A percentile compares a stretch with the other conserved stretches of the same genome.
Conservation (phyloP, 2,329 filamentous ascomycete species). For the Colletotrichum zoysiae region DNA sequence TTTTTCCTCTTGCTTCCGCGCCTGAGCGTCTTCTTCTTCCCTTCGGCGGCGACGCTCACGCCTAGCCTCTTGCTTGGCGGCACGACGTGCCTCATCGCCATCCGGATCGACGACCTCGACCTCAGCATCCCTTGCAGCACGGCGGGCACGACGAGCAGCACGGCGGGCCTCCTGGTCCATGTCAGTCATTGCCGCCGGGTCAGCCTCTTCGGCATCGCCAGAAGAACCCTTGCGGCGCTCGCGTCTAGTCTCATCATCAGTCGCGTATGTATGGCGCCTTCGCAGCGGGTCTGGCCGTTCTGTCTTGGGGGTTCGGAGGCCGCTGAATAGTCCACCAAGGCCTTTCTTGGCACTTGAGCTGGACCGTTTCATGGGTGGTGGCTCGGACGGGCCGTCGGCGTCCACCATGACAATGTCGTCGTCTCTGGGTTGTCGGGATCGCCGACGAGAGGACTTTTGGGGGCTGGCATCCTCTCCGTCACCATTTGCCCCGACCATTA, state of each 20-base stretch:
- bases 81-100: slow-evolving; percentile 67
- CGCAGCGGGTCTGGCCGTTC: slow-evolving; percentile 55
- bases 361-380: slow-evolving; percentile 50
- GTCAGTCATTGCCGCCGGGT: slow-evolving; percentile 60
- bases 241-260: slow-evolving; percentile 62
- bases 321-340: slow-evolving; percentile 72
- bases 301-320: slow-evolving; percentile 63
- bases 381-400: slow-evolving; percentile 49
- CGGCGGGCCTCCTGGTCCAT: slow-evolving; percentile 72
- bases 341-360: slow-evolving; percentile 62
- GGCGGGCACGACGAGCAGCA: slow-evolving; percentile 71
- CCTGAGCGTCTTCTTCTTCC: slow-evolving; percentile 67
- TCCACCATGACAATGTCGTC: slow-evolving; percentile 58
- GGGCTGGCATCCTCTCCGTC: slow-evolving; percentile 39
- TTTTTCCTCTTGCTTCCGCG: slow-evolving; percentile 67
- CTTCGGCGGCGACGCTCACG: slow-evolving; percentile 67
- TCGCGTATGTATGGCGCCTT: slow-evolving; percentile 64
- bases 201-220: slow-evolving; percentile 64
- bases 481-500: slow-evolving; percentile 54
- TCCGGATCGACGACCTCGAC: slow-evolving; percentile 62
- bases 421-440: slow-evolving; percentile 51
- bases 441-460: slow-evolving; percentile 50
- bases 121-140: slow-evolving; percentile 61
- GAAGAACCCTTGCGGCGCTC: slow-evolving; percentile 55
- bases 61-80: slow-evolving; percentile 67